Conservation (phyloP, 2,329 filamentous ascomycete genomes). For the Claviceps humidiphila region DNA sequence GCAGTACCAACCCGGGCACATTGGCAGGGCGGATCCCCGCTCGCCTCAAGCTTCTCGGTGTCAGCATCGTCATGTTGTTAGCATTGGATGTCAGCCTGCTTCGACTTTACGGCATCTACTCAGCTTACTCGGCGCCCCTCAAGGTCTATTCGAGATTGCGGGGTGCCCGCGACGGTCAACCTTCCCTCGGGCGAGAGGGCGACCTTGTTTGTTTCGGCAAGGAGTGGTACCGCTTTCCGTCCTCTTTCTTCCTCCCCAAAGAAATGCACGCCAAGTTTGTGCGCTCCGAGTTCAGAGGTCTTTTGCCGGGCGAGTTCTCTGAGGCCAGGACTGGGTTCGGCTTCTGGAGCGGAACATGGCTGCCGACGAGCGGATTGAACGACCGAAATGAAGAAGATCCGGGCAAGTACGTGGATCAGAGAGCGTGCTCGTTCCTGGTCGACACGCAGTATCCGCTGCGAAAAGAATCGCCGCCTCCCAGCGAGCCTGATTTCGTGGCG, state of each 20-base stretch:
- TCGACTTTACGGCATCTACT: slow-evolving; percentile 63
- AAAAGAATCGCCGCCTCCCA: slow-evolving; percentile 36
- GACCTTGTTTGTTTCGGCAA: slow-evolving; percentile 81
- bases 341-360: slow-evolving; percentile 72
- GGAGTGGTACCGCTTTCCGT: slow-evolving; percentile 97
- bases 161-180: slow-evolving; percentile 29
- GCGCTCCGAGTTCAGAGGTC: slow-evolving; percentile 75
- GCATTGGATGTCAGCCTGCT: slow-evolving; percentile 54
- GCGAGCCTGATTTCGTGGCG: slow-evolving; percentile 69
- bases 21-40: slow-evolving; percentile 60
- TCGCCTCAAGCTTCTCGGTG: slow-evolving; percentile 55
- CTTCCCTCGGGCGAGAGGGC: slow-evolving; percentile 39
- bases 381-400: slow-evolving; percentile 78
- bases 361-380: slow-evolving; percentile 76
- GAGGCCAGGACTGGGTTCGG: slow-evolving; percentile 58
- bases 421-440: slow-evolving; percentile 68
- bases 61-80: slow-evolving; percentile 46
- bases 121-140: slow-evolving; percentile 72
- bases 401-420: slow-evolving; percentile 71
- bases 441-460: slow-evolving; percentile 67
- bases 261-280: slow-evolving; percentile 79
- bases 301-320: slow-evolving; percentile 82
- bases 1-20: slow-evolving; percentile 53
- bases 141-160: slow-evolving; percentile 56
- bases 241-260: slow-evolving; percentile 79